Evolutionary conservation across 306 rosid genomes (phyloP), one percentile per base, ranked within the genome.

Genomic region (Castanea sativa): DNA sequence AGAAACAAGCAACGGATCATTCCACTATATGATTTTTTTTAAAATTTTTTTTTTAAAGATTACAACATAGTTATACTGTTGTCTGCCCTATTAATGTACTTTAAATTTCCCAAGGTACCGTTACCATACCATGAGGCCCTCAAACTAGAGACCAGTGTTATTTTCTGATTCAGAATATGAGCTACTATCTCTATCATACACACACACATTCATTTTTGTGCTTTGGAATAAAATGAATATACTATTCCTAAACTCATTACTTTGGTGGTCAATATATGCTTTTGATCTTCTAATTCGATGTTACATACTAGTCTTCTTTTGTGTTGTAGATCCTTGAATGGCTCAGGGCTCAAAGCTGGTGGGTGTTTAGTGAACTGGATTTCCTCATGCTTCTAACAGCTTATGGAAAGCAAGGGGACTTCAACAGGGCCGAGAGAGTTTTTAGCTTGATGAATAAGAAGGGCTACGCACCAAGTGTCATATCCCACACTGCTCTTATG

Each of bases 401-500:
- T 79, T 92, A 92, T 86, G 99, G 99, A 76, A 95, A 92, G 90
- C 76, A 83, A 75, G 98, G 98, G 60, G 87, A 91, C 75, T 92
- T 91, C 87, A 92, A 90, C 61, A 80, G 89, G 27, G 96, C 98
- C 0, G 97, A 92, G 88, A 95, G 78, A 87, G 74, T 91, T 52
- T 82, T 92, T 19, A 85, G 83, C 75, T 77, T 91, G 85, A 85
- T 95, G 87, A 95, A 89, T 83, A 85, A 91, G 81, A 95, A 85
- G 63, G 98, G 97, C 25, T 86, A 84, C 79, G 65, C 87, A 45
- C 89, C 96, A 45, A 93, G 85, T 88, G 94, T 93, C 14, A 85
- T 93, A 61, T 86, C 97, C 52, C 97, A 93, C 61, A 95, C 97
- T 76, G 95, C 99, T 81, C 96, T 95, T n/a, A 84, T 95, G 98